Conservation (phyloP, 352 stramenopile genomes). For the Globisporangium solare region DNA sequence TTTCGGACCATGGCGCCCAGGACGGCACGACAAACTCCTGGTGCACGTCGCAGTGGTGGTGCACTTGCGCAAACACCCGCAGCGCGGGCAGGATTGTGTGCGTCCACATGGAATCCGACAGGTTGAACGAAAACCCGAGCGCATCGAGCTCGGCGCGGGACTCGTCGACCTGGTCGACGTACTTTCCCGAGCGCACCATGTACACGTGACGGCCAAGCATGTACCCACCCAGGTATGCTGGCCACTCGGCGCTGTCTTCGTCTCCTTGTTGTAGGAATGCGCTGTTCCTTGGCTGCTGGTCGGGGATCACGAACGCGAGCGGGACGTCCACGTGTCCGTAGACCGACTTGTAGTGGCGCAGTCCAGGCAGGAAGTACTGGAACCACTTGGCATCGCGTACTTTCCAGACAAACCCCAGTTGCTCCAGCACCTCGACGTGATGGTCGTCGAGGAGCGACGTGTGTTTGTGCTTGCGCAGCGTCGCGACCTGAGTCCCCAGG, state of each 20-base stretch:
- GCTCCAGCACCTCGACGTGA: conserved; percentile 75
- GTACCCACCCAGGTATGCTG: conserved; percentile 41
- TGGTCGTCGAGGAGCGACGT: conserved; percentile 37
- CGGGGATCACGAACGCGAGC: conserved; percentile 54
- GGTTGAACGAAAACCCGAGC: conserved; percentile 60
- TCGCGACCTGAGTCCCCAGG: conserved; percentile 85
- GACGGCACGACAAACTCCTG: conserved; percentile 90
- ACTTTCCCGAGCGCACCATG: conserved; percentile 62
- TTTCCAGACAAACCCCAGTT: conserved; percentile 91
- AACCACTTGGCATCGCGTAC: conserved; percentile 73
- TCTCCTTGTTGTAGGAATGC: conserved; percentile 1
- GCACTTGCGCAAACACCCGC: conserved; percentile 73
- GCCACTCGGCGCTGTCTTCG: conserved; percentile 39
- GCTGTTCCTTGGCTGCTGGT: not conserved
- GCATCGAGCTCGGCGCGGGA: conserved; percentile 36
- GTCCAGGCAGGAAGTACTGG: conserved; percentile 56
- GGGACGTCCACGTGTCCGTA: conserved; percentile 56
- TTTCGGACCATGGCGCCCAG: conserved; percentile 67
- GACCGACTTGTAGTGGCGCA: conserved; percentile 53
- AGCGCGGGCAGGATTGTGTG: conserved; percentile 78
- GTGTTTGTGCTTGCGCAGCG: conserved; percentile 69
- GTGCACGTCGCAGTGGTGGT: conserved; percentile 88
- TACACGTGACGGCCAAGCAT: conserved; percentile 60
- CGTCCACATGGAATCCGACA: conserved; percentile 53
- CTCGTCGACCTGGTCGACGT: conserved; percentile 36